Evolutionary conservation across 116 monocot genomes (phyloP).

Genomic region (Thalassia testudinum): DNA sequence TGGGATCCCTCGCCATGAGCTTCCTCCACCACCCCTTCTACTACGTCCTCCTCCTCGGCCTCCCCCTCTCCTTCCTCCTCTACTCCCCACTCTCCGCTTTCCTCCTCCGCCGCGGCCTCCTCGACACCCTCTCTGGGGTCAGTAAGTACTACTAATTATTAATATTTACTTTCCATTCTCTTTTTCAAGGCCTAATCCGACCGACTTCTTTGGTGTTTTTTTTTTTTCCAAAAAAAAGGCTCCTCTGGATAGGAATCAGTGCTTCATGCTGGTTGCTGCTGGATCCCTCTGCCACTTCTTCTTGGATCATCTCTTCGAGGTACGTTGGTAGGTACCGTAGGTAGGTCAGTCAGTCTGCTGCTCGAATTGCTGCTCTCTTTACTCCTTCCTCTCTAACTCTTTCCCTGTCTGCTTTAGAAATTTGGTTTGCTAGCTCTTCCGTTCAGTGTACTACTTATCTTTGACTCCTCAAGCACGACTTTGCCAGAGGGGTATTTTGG

Average conservation of each 20-base stretch:
- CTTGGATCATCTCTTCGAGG: conserved; percentile 90
- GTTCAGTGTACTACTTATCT: too few relatives aligned
- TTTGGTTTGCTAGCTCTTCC: too few relatives aligned
- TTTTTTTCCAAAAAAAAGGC: too few relatives aligned
- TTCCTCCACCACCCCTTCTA: conserved; percentile 66
- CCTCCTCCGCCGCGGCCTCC: conserved; percentile 25
- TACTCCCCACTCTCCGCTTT: conserved; percentile 41
- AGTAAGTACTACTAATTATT: too few relatives aligned
- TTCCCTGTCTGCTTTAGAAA: too few relatives aligned
- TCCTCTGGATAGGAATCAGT: conserved; percentile 41
- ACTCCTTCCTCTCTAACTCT: too few relatives aligned
- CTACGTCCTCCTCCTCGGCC: conserved; percentile 55
- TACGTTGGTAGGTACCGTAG: too few relatives aligned
- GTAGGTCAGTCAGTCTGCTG: too few relatives aligned
- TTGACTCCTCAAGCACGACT: too few relatives aligned
- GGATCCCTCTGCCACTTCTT: conserved; percentile 88
- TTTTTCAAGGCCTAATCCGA: neutral
- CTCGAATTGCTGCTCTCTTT: neutral
- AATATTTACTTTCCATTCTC: neutral
- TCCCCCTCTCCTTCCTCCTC: conserved; percentile 46
- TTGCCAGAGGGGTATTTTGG: too few relatives aligned
- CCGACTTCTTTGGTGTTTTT: conserved; percentile 1
- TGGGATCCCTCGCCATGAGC: conserved; percentile 42
- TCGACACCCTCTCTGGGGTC: conserved; percentile 50
- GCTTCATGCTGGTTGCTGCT: conserved; percentile 54